phyloP scores from a whole-genome alignment of 2,329 filamentous ascomycete genomes.

The Biscogniauxia mediterranea region DNA sequence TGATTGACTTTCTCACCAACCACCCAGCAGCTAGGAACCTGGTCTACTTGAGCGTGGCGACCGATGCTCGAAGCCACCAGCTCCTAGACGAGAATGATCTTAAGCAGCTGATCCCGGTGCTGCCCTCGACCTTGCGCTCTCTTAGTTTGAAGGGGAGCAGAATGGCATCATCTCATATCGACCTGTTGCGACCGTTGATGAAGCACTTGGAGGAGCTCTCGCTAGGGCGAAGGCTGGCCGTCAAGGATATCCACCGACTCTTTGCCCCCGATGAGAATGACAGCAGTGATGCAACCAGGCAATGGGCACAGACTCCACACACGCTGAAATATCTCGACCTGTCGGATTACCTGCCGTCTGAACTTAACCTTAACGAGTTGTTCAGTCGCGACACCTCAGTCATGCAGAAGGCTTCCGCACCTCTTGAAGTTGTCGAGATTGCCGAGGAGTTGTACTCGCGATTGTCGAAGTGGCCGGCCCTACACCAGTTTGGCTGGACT shows the following conservation, averaged over 20 bases:
- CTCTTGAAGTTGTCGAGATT: conserved; percentile 75
- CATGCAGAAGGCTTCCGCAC: conserved; percentile 58
- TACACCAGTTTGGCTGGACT: conserved; percentile 65
- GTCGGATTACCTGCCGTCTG: conserved; percentile 64
- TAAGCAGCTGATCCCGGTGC: conserved; percentile 59
- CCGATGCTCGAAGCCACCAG: conserved; percentile 70
- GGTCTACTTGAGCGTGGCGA: conserved; percentile 70
- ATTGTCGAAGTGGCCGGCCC: conserved; percentile 61
- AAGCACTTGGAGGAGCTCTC: conserved; percentile 76
- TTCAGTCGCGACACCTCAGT: conserved; percentile 53
- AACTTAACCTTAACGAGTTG: conserved; percentile 56
- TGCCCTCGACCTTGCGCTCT: conserved; percentile 68
- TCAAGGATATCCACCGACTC: conserved; percentile 64
- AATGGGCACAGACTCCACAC: conserved; percentile 51
- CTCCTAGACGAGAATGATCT: conserved; percentile 67
- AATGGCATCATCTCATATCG: conserved; percentile 64
- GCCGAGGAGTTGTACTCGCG: conserved; percentile 65
- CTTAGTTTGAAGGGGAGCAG: conserved; percentile 74
- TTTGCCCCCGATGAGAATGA: conserved; percentile 50
- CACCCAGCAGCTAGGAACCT: conserved; percentile 69
- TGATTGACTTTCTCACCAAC: conserved; percentile 68
- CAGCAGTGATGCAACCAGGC: conserved; percentile 30
- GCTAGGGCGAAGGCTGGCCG: conserved; percentile 64
- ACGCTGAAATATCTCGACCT: conserved; percentile 74
- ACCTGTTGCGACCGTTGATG: conserved; percentile 61